A percentile compares a stretch with the other conserved stretches of the same genome.
phyloP scores from a whole-genome alignment of 768 basidiomycete genomes.

The Dictyophora rubrovolvata region DNA sequence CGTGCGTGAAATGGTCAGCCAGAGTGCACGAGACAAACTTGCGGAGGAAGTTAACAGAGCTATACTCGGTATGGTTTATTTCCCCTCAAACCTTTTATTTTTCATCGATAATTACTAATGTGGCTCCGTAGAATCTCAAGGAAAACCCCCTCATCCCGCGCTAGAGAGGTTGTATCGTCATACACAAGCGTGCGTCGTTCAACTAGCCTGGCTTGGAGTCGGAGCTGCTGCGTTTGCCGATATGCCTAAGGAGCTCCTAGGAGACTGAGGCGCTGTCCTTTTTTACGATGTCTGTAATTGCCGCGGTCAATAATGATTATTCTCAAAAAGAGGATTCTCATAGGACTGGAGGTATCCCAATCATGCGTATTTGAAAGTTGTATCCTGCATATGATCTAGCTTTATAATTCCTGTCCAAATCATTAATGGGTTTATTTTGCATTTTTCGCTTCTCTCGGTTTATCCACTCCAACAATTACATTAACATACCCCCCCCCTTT shows the following conservation, averaged over 20 bases:
- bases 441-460: no score
- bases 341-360: no score
- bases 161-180: conserved; percentile 75
- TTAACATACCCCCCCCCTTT: no score
- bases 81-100: not conserved
- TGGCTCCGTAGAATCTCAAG: conserved; percentile 55
- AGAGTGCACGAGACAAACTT: conserved; percentile 51
- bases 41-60: conserved; percentile 74
- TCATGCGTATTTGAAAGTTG: no score
- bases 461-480: no score
- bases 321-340: not conserved
- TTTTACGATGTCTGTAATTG: not conserved
- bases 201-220: conserved; percentile 61
- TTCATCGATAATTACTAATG: not conserved
- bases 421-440: no score
- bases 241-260: conserved; percentile 63
- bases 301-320: no score
- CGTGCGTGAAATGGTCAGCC: conserved; percentile 57
- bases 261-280: conserved; percentile 23
- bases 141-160: conserved; percentile 56
- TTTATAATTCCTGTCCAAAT: no score
- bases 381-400: no score
- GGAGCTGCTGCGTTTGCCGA: conserved; percentile 79
- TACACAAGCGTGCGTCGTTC: conserved; percentile 53
- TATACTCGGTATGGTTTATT: conserved; percentile 55